Evolutionary conservation across 2,329 filamentous ascomycete genomes (phyloP).

Genomic region (Sclerotinia nivalis): DNA sequence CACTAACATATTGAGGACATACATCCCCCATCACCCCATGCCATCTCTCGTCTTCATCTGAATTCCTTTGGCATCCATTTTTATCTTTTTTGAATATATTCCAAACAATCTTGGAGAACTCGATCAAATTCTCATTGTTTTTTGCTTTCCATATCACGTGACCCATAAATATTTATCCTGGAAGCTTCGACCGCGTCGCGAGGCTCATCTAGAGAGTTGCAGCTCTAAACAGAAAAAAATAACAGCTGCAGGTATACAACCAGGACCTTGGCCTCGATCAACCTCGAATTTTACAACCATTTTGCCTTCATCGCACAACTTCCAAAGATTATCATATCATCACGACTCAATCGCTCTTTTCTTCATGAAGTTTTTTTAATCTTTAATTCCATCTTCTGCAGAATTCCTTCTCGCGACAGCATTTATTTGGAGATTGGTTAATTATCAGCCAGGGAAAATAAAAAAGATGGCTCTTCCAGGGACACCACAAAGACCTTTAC

Average conservation of each 20-base stretch:
- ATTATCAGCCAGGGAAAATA: not conserved
- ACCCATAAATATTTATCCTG: constrained; percentile 19
- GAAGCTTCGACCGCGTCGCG: constrained; percentile 27
- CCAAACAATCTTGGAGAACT: no score
- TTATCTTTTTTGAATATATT: not conserved
- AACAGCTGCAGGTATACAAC: constrained; percentile 15
- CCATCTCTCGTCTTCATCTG: no score
- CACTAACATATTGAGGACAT: not conserved
- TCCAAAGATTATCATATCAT: constrained; percentile 19
- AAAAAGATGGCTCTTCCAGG: constrained; percentile 32
- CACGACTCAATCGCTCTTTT: constrained; percentile 22
- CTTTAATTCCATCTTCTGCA: constrained; percentile 23
- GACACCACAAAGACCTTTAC: constrained; percentile 71
- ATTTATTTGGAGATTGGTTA: constrained; percentile 12
- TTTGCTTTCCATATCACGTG: constrained; percentile 23
- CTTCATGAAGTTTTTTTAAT: constrained; percentile 35
- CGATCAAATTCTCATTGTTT: not conserved
- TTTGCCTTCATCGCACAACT: constrained; percentile 16
- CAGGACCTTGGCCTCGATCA: constrained; percentile 17
- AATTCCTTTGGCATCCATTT: not conserved
- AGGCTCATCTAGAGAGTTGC: constrained; percentile 24
- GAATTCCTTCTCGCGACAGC: constrained; percentile 26
- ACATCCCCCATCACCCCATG: not conserved
- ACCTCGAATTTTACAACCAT: constrained; percentile 17
- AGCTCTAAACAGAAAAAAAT: constrained; percentile 21